These are phyloP conservation scores for Phytophthora citricola DNA, from an alignment of 352 stramenopile species.

Conservation along the genomic window DNA sequence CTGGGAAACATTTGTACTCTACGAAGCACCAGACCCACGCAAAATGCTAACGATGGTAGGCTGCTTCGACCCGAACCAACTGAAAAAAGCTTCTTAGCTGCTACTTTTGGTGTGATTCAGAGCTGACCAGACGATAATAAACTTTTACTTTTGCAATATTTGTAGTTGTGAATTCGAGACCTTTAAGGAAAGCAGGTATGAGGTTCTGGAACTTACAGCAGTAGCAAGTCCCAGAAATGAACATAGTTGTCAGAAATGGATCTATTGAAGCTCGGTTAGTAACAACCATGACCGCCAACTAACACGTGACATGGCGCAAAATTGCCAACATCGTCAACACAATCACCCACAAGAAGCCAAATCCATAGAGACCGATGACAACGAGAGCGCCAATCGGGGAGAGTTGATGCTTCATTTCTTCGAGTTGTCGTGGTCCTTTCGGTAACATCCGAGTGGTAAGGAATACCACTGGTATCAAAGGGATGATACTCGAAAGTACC, in stretches of 20 bases:
- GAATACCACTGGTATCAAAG: constrained; percentile 51
- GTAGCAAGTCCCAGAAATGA: no score
- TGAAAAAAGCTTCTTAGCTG: no score
- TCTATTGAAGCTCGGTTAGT: neutral
- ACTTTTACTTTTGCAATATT: no score
- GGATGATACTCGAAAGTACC: constrained; percentile 64
- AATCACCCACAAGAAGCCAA: constrained; percentile 73
- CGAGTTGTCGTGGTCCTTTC: constrained; percentile 51
- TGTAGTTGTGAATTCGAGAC: no score
- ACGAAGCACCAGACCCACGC: no score
- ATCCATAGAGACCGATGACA: constrained; percentile 53
- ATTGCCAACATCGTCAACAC: constrained; percentile 73
- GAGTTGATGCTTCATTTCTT: constrained; percentile 59
- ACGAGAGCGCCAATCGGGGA: constrained; percentile 41
- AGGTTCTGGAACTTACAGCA: no score
- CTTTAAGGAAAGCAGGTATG: no score
- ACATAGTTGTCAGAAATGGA: neutral
- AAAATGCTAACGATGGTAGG: no score
- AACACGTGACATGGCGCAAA: constrained; percentile 65
- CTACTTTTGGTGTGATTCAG: no score
- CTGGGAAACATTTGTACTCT: no score
- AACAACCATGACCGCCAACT: constrained; percentile 70
- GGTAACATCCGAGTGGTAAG: constrained; percentile 63
- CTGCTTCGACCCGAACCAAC: no score
- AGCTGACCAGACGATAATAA: no score